These are phyloP conservation scores for Mortierella sp. DNA, from an alignment of 371 early-diverging fungal genomes.

Conservation along the genomic window DNA sequence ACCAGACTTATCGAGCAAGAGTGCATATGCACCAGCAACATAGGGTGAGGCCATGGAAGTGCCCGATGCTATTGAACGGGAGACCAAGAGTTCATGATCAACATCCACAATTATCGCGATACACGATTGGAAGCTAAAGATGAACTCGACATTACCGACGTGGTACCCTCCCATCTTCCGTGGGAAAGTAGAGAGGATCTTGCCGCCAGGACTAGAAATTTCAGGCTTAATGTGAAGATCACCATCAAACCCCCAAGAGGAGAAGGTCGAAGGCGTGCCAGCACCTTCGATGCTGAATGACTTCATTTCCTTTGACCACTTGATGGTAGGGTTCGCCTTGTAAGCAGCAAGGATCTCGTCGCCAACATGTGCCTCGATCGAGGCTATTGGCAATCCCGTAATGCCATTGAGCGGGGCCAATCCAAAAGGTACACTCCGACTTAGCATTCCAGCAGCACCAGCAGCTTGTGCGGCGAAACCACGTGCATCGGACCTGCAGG, in stretches of 20 bases:
- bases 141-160: constrained; percentile 64
- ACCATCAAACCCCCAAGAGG: constrained; percentile 77
- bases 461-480: constrained; percentile 61
- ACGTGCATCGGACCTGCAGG: constrained; percentile 65
- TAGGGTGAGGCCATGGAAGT: constrained; percentile 69
- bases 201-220: constrained; percentile 75
- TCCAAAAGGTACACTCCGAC: constrained; percentile 59
- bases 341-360: constrained; percentile 23
- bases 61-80: constrained; percentile 51
- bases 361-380: constrained; percentile 59
- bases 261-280: constrained; percentile 63
- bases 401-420: constrained; percentile 44
- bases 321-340: constrained; percentile 12
- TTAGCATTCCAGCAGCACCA: constrained; percentile 71
- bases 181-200: constrained; percentile 76
- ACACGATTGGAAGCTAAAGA: constrained; percentile 1
- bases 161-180: constrained; percentile 60
- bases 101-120: neutral
- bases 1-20: constrained; percentile 54
- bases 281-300: constrained; percentile 52
- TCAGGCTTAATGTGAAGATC: constrained; percentile 79
- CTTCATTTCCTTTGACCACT: constrained; percentile 13
- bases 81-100: neutral
- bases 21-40: constrained; percentile 67
- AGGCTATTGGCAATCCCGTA: constrained; percentile 52